Base-by-base conservation (phyloP, 1,139 yeast genomes). In the Debaryomyces subglobosus region DNA sequence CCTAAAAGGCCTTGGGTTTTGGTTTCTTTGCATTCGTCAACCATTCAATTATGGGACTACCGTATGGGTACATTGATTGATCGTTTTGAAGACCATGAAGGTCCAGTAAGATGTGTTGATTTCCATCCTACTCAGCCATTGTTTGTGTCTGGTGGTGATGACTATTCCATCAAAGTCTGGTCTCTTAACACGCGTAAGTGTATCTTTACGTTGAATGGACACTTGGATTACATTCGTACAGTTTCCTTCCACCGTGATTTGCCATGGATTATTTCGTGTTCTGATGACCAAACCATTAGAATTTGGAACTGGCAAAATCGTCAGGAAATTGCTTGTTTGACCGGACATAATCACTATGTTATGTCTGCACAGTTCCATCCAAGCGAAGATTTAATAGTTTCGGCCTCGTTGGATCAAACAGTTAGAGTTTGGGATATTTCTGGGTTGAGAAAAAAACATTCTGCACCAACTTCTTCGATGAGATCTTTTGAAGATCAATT, bases 301-400 rank as follows among this genome's bases (percentile, higher is more conserved):
- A 94, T 95, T 59, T 95, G 99, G 99, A 95, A 95, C 72, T 95
- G 99, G 99, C 99, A 95, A 74, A 92, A 92, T 67, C 86, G 99
- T 60, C 96, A 91, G 68, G 98, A 94, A 65, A 88, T 95, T 62
- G 98, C 99, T 21, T 90, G 97, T 62, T 77, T 95, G 61, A 94
- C 99, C 6, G 99, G 99, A 52, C 99, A 95, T 70, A 92, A 91
- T 70, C 99, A 95, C 72, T 95, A 95, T 68, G 98, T 95, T 51
- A 89, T 94, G 96, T 88, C 96, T 59, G 98, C 99, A 2, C 96
- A 89, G 70, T 95, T 95, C 80, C 99, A 95, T 66, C 98, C 97
- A 39, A 77, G 85, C 44, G 97, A 95, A 60, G 99, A 95, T 67
- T 79, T 95, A 62, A 86, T 95, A 59, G 97, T 95, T 20, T 89